These are phyloP conservation scores for Coniferiporia weirii DNA, from an alignment of 1,284 basidiomycete species.

Conservation along the genomic window DNA sequence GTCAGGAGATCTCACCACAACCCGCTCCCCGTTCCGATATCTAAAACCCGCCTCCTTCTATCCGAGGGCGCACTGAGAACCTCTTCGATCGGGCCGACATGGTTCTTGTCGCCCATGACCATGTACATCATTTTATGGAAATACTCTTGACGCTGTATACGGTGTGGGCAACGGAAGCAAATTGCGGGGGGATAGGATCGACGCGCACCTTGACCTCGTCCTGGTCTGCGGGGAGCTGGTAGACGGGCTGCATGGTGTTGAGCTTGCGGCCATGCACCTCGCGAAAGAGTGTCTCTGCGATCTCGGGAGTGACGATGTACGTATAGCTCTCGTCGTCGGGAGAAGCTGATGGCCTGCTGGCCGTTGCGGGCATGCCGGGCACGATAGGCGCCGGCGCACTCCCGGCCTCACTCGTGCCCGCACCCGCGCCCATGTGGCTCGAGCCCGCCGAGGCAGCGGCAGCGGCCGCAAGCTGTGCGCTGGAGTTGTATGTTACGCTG, in stretches of 20 bases:
- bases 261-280: conserved; percentile 20
- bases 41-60: conserved; percentile 42
- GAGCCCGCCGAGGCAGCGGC: background rate
- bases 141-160: conserved; percentile 50
- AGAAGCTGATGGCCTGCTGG: background rate
- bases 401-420: background rate
- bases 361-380: background rate
- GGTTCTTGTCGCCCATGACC: conserved; percentile 55
- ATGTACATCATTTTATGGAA: conserved; percentile 61
- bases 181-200: background rate
- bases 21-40: conserved; percentile 63
- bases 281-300: conserved; percentile 19
- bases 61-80: conserved; percentile 34
- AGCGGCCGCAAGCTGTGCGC: background rate
- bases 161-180: background rate
- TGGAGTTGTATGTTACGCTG: conserved; percentile 5
- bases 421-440: background rate
- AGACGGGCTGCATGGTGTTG: conserved; percentile 21
- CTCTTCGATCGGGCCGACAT: conserved; percentile 55
- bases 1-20: conserved; percentile 38
- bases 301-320: conserved; percentile 19
- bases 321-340: conserved; percentile 15
- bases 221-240: conserved; percentile 25
- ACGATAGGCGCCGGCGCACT: background rate
- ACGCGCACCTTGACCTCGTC: conserved; percentile 23